Percentiles rank a stretch among this genome's conserved stretches.
Evolutionary conservation across 495 filamentous ascomycete genomes (phyloP).

Genomic region (Penicillium goetzii): DNA sequence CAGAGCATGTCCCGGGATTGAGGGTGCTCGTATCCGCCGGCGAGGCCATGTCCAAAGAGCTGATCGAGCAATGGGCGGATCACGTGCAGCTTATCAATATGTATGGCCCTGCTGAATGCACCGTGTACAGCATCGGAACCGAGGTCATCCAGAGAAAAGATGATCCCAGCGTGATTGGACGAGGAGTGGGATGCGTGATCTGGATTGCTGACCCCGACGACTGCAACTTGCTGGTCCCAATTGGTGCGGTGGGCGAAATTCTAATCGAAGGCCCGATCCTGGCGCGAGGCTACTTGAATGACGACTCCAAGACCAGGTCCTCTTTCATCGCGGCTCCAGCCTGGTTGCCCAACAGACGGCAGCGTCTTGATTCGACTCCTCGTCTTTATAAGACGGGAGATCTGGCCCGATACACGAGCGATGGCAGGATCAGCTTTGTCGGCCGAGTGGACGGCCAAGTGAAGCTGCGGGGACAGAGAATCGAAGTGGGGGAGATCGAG

Average conservation of each 20-base stretch:
- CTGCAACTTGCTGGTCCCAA: constrained; percentile 32
- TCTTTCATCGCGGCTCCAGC: constrained; percentile 47
- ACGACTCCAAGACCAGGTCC: constrained; percentile 44
- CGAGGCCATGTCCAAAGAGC: constrained; percentile 11
- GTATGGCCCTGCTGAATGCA: constrained; percentile 45
- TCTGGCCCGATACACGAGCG: constrained; percentile 19
- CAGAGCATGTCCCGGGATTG: constrained; percentile 29
- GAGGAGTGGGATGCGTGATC: constrained; percentile 24
- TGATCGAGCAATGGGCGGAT: constrained; percentile 21
- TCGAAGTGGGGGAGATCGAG: no score
- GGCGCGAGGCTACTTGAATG: constrained; percentile 54
- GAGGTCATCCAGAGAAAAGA: constrained; percentile 13
- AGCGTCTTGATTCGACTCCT: background rate
- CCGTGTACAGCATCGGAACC: constrained; percentile 18
- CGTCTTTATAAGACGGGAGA: constrained; percentile 30
- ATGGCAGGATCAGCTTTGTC: constrained; percentile 16
- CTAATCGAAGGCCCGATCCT: constrained; percentile 18
- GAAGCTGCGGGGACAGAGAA: no score
- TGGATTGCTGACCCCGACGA: constrained; percentile 40
- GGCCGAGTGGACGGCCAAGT: background rate
- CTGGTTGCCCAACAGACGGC: constrained; percentile 17
- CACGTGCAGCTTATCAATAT: constrained; percentile 26
- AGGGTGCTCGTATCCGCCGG: constrained; percentile 28
- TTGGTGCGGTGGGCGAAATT: constrained; percentile 42
- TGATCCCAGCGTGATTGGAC: constrained; percentile 30